Evolutionary conservation across 169 alveolate species (phyloP).

Genomic region (Plasmodium inui): DNA sequence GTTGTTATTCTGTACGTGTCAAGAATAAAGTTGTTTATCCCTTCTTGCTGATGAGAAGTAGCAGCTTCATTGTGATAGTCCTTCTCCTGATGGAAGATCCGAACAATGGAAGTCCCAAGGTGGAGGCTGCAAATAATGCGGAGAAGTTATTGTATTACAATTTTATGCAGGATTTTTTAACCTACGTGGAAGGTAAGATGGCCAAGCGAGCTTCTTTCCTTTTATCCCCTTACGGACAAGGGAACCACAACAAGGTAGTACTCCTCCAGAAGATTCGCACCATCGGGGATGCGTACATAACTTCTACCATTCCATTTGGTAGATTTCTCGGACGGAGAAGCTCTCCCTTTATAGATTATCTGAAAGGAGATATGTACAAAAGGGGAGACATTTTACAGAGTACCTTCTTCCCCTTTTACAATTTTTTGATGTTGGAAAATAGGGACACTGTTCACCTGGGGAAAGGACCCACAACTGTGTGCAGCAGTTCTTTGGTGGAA

Average conservation of each 20-base stretch:
- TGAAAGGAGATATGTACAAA: conserved; percentile 37
- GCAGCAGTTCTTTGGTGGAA: too few relatives aligned
- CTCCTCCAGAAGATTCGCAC: conserved; percentile 10
- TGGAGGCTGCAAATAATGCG: not conserved
- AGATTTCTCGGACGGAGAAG: not conserved
- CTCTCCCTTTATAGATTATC: conserved; percentile 10
- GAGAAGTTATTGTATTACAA: conserved; percentile 43
- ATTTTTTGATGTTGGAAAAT: conserved; percentile 10
- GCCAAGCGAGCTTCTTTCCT: not conserved
- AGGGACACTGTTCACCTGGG: not conserved
- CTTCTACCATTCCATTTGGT: conserved; percentile 27
- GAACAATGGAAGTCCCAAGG: not conserved
- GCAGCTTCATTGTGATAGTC: not conserved
- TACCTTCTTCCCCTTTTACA: conserved; percentile 14
- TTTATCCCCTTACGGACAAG: not conserved
- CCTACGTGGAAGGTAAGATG: conserved; percentile 4
- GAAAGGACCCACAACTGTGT: not conserved
- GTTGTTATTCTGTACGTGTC: not conserved
- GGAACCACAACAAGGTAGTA: not conserved
- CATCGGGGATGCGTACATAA: conserved; percentile 8
- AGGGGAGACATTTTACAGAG: conserved; percentile 31
- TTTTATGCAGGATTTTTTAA: conserved; percentile 24
- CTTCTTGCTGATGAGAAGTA: not conserved
- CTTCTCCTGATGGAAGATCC: conserved; percentile 20
- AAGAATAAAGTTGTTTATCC: conserved; percentile 39